Percentiles rank a stretch among this genome's conserved stretches.
Evolutionary conservation across 2,329 filamentous ascomycete genomes (phyloP).

Genomic region (Fusarium sp.): DNA sequence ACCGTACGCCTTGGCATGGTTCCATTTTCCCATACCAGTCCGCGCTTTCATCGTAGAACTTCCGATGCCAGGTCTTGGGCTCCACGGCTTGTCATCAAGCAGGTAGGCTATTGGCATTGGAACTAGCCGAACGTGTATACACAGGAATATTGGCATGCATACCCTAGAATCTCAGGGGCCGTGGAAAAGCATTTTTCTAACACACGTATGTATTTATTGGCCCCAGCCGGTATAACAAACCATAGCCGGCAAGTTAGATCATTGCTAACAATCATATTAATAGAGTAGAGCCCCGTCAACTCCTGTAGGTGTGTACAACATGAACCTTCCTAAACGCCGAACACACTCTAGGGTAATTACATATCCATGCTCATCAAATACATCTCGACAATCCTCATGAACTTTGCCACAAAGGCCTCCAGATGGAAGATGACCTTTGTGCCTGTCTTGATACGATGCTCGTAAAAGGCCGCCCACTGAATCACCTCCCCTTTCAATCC

Average conservation of each 20-base stretch:
- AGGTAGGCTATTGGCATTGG: conserved; percentile 2
- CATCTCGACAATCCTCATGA: conserved; percentile 96
- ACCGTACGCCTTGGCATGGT: conserved; percentile 11
- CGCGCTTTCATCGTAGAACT: conserved; percentile 21
- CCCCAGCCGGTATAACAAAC: neutral
- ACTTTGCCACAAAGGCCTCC: conserved; percentile 98
- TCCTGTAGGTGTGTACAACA: conserved; percentile 21
- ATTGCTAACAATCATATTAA: neutral
- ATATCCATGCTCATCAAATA: conserved; percentile 88
- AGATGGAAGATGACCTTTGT: conserved; percentile 98
- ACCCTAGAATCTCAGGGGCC: neutral
- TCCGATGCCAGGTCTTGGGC: conserved; percentile 10
- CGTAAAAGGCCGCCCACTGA: conserved; percentile 96
- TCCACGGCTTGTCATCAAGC: conserved; percentile 3
- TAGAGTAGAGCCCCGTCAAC: conserved; percentile 15
- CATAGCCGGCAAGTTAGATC: neutral
- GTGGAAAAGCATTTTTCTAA: neutral
- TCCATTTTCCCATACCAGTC: conserved; percentile 41
- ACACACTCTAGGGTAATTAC: conserved; percentile 49
- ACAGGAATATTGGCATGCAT: neutral
- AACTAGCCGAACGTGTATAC: neutral
- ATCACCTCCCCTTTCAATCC: conserved; percentile 91
- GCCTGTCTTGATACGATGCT: conserved; percentile 91
- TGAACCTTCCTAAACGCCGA: conserved; percentile 43
- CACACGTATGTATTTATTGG: neutral